These are phyloP conservation scores for Ceratopteris richardii DNA, from an alignment of 75 land plant species.

Conservation along the genomic window DNA sequence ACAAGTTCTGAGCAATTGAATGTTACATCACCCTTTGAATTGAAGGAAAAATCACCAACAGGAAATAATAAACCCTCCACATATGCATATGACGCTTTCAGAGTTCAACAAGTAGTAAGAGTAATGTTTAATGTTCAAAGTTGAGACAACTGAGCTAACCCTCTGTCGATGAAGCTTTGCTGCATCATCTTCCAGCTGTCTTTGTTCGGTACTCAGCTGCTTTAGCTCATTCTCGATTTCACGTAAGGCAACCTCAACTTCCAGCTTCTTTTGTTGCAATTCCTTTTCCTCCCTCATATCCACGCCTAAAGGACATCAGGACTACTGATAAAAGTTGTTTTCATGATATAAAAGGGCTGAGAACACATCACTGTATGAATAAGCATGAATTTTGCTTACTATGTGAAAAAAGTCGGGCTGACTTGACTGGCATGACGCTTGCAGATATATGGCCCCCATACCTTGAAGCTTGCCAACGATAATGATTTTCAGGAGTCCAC, in stretches of 20 bases:
- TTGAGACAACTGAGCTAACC: no score
- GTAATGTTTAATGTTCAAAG: no score
- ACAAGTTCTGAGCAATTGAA: no score
- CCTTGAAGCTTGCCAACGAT: slow-evolving; percentile 70
- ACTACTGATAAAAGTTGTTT: not conserved
- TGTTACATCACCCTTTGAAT: no score
- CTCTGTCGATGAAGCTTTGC: slow-evolving; percentile 60
- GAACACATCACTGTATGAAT: not conserved
- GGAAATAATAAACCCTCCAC: no score
- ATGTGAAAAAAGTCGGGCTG: slow-evolving; percentile 52
- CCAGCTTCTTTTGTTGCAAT: slow-evolving; percentile 32
- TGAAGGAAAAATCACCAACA: no score
- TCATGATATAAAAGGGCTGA: not conserved
- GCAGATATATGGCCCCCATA: slow-evolving; percentile 85
- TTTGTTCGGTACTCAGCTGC: slow-evolving; percentile 36
- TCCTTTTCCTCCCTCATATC: slow-evolving; percentile 56
- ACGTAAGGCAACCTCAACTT: slow-evolving; percentile 39
- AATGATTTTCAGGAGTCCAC: slow-evolving; percentile 98
- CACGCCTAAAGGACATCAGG: slow-evolving; percentile 36
- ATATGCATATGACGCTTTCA: no score
- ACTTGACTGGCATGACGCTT: slow-evolving; percentile 43
- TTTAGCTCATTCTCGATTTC: slow-evolving; percentile 37
- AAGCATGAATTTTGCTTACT: slow-evolving; percentile 67
- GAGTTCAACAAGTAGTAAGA: no score
- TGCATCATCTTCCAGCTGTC: slow-evolving; percentile 63